Conservation (phyloP, 345 rosid genomes). For the Streptanthus diversifolius region DNA sequence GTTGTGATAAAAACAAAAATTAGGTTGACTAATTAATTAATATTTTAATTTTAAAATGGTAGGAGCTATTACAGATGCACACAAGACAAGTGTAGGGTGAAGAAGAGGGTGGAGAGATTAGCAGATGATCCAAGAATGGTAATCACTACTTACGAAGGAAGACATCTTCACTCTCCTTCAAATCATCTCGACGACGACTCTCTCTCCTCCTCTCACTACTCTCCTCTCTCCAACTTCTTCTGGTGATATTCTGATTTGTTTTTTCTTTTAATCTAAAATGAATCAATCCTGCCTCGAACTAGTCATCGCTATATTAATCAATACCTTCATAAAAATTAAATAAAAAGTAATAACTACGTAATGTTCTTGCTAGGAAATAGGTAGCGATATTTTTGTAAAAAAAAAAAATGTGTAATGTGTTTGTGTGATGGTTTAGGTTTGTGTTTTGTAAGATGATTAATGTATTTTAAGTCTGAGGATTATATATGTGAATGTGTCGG, state of each 20-base stretch:
- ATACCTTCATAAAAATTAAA: neutral
- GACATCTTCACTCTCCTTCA: constrained; percentile 87
- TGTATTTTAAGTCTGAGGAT: neutral
- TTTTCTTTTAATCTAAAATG: neutral
- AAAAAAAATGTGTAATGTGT: constrained; percentile 12
- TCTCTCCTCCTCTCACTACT: constrained; percentile 38
- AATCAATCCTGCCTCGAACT: neutral
- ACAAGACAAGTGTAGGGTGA: constrained; percentile 85
- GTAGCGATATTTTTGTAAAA: neutral
- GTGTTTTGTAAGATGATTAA: constrained; percentile 5
- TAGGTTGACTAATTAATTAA: neutral
- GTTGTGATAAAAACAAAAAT: neutral
- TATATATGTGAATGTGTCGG: neutral
- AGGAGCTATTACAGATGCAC: constrained; percentile 99
- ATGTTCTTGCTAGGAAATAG: constrained; percentile 3
- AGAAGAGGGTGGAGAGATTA: constrained; percentile 95
- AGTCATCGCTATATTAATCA: constrained; percentile 6
- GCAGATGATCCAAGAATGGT: constrained; percentile 99
- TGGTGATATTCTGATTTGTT: constrained; percentile 40
- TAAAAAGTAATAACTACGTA: neutral
- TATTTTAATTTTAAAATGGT: neutral
- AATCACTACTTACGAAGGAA: constrained; percentile 94
- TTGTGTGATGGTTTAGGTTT: neutral
- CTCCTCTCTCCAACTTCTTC: constrained; percentile 66
- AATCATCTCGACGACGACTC: constrained; percentile 57